Conservation (phyloP, 495 filamentous ascomycete species). For the Schizothecium vesticola region DNA sequence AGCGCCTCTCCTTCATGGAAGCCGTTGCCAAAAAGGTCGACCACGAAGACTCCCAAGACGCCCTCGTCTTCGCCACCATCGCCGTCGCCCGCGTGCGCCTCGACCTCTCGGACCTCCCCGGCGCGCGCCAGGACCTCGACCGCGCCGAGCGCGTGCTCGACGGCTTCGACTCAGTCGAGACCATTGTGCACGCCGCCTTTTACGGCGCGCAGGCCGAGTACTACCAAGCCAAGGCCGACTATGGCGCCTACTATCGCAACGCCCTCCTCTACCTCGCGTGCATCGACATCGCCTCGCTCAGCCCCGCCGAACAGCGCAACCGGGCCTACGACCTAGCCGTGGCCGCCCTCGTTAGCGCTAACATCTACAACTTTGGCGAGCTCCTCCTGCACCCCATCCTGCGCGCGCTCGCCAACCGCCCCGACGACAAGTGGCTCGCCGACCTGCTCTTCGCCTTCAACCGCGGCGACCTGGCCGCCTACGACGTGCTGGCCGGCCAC, state of each 20-base stretch:
- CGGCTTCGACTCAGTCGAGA: constrained; percentile 90
- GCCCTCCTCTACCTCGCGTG: constrained; percentile 97
- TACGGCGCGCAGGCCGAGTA: constrained; percentile 94
- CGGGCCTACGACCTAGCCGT: constrained; percentile 91
- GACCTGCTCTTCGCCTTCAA: constrained; percentile 97
- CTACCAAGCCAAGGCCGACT: constrained; percentile 88
- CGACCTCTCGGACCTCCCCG: constrained; percentile 65
- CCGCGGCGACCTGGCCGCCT: constrained; percentile 83
- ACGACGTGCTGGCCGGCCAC: constrained; percentile 72
- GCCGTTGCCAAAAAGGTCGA: constrained; percentile 82
- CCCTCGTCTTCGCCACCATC: constrained; percentile 87
- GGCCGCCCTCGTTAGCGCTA: constrained; percentile 85
- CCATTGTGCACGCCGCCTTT: constrained; percentile 91
- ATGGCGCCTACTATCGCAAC: constrained; percentile 92
- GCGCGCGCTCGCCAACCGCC: constrained; percentile 61
- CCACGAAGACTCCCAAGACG: constrained; percentile 89
- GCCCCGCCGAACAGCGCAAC: constrained; percentile 61
- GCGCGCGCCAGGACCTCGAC: constrained; percentile 79
- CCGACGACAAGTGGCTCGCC: constrained; percentile 71
- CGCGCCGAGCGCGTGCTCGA: constrained; percentile 83
- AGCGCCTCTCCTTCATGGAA: constrained; percentile 82
- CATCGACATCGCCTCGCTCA: constrained; percentile 73
- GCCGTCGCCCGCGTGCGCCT: constrained; percentile 88
- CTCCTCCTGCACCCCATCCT: constrained; percentile 96
- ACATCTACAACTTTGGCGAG: constrained; percentile 99